Conservation (phyloP, 139 green algal species). For the Chlamydomonas schloesseri region DNA sequence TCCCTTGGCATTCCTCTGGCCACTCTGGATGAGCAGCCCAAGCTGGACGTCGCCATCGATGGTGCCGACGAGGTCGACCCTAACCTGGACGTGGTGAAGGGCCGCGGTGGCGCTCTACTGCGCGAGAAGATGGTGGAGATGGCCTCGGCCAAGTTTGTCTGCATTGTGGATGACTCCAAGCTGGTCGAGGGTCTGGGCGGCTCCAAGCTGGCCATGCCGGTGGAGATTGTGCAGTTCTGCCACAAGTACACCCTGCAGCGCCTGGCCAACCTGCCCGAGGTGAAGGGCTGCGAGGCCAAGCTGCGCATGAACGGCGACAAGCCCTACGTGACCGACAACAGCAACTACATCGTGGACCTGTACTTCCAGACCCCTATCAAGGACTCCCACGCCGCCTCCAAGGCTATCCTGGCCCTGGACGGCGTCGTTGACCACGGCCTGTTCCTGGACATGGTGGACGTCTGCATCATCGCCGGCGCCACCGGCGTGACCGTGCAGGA, state of each 20-base stretch:
- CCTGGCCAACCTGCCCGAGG: slow-evolving; percentile 74
- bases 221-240: slow-evolving; percentile 99
- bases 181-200: slow-evolving; percentile 89
- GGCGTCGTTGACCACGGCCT: slow-evolving; percentile 99
- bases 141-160: slow-evolving; percentile 95
- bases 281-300: slow-evolving; percentile 89
- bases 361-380: slow-evolving; percentile 93
- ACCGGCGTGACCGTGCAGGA: slow-evolving; percentile 90
- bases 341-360: slow-evolving; percentile 99
- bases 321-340: slow-evolving; percentile 98
- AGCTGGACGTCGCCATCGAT: slow-evolving; percentile 98
- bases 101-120: slow-evolving; percentile 95
- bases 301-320: slow-evolving; percentile 95
- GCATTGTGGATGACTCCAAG: slow-evolving; percentile 99
- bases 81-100: slow-evolving; percentile 98
- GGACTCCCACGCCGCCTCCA: slow-evolving; percentile 80
- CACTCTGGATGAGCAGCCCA: slow-evolving; percentile 94
- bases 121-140: slow-evolving; percentile 99
- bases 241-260: slow-evolving; percentile 88
- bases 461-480: slow-evolving; percentile 94
- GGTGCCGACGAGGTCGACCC: slow-evolving; percentile 98
- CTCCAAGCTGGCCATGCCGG: slow-evolving; percentile 95
- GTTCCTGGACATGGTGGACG: slow-evolving; percentile 97
- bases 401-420: slow-evolving; percentile 87
- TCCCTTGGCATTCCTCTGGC: slow-evolving; percentile 96